phyloP scores from a whole-genome alignment of 148 eudicot genomes.

The Rhododendron griersonianum region DNA sequence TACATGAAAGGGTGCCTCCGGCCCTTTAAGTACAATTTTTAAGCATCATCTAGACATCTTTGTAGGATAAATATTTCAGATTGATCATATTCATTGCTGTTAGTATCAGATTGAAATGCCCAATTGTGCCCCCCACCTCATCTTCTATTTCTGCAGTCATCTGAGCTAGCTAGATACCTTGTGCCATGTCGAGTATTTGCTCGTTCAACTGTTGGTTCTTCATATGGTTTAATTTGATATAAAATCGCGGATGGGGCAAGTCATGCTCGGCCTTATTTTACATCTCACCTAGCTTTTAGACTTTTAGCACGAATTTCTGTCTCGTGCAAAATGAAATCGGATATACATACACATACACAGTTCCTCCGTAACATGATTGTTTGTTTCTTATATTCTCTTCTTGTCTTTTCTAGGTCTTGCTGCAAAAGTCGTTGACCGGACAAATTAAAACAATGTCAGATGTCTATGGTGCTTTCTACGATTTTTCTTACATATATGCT shows the following conservation, averaged over 20 bases:
- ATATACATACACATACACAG: too few relatives aligned
- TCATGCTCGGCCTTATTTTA: too few relatives aligned
- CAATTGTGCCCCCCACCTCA: background rate
- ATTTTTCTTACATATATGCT: constrained; percentile 56
- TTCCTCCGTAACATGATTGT: background rate
- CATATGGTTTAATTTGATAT: too few relatives aligned
- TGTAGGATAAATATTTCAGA: background rate
- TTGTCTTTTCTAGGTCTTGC: constrained; percentile 55
- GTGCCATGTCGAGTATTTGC: too few relatives aligned
- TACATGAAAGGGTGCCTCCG: background rate
- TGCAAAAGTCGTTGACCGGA: constrained; percentile 67
- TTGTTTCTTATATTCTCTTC: background rate
- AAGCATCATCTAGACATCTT: background rate
- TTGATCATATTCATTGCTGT: background rate
- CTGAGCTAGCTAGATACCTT: too few relatives aligned
- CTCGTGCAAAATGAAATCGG: too few relatives aligned
- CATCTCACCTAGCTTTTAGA: too few relatives aligned
- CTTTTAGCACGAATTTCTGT: too few relatives aligned
- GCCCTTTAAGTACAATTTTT: background rate
- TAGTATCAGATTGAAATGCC: background rate
- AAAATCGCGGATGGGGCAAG: too few relatives aligned
- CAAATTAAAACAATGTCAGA: constrained; percentile 59
- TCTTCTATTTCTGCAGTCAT: background rate
- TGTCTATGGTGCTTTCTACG: constrained; percentile 83
- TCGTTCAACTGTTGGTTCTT: too few relatives aligned